These are phyloP conservation scores for Casuarina cunninghamiana DNA, from an alignment of 306 rosid genomes.

Conservation along the genomic window DNA sequence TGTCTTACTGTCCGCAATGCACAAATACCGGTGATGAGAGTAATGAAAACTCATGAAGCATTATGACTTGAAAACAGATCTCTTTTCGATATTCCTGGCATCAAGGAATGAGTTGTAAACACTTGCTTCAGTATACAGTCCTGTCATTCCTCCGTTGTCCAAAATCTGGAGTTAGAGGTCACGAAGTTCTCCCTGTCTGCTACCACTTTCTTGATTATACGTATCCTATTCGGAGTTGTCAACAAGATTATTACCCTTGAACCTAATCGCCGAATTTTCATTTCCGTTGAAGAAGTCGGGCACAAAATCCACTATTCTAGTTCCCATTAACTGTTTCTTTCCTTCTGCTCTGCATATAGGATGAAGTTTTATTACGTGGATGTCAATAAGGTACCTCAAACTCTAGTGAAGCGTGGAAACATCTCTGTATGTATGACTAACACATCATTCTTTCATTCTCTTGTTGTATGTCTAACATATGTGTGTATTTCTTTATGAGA, in stretches of 20 bases:
- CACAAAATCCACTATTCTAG: background rate
- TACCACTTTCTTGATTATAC: background rate
- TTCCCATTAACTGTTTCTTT: background rate
- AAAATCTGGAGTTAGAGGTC: constrained; percentile 1
- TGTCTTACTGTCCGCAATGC: background rate
- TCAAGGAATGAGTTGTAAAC: background rate
- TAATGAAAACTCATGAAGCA: background rate
- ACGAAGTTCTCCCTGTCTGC: background rate
- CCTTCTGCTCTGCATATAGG: constrained; percentile 31
- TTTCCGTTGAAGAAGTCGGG: too few relatives aligned
- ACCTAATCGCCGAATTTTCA: background rate
- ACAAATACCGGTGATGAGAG: background rate
- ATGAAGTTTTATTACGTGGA: constrained; percentile 73
- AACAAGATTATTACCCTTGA: background rate
- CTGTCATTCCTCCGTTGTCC: background rate
- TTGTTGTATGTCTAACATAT: background rate
- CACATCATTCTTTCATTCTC: background rate
- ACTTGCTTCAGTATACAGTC: background rate
- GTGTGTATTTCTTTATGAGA: background rate
- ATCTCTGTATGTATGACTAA: constrained; percentile 56
- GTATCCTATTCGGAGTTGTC: background rate
- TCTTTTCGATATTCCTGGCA: background rate
- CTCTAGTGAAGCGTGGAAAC: constrained; percentile 80
- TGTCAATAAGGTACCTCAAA: constrained; percentile 87
- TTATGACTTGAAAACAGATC: background rate